Evolutionary conservation across 169 alveolate genomes (phyloP), one percentile per base, ranked within the genome.

Genomic region (Eimeria falciformis): DNA sequence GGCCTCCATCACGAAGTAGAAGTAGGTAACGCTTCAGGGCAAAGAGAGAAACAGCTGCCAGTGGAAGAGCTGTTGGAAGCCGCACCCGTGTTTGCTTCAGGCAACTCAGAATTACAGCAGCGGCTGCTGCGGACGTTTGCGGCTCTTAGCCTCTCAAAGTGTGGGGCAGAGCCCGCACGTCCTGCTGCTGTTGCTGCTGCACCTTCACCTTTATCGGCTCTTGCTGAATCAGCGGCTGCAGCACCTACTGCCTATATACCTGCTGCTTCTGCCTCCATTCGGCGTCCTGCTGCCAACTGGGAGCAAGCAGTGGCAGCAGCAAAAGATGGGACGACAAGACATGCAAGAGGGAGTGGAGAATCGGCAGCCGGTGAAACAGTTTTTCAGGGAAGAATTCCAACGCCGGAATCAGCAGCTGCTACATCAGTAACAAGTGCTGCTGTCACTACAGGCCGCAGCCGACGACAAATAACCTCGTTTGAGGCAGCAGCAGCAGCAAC

Each of bases 71-170:
- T 25, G 9, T 7, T 9, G 40, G 25, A 5, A 21, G 47, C 86
- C 18, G 45, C 50, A 27, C 86, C 86, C 23, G 86, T 77, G 46
- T 77, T 77, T 77, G 86, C 86, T 1, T 77, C 86, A 7, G 86
- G 86, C 27, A 50, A 77, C 46, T 23, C 86, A 0, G 62, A 77
- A 5, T 47, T 77, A 66, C 68, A 77, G 68, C 86, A 47, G 68
- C 86, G 86, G 86, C 29, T 77, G 86, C 46, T 77, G 66, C 86
- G 46, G 86, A 77, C 86, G 7, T 77, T 77, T 77, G 62, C 86
- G 25, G 86, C 86, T 21, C 86, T 77, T 11, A 77, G 86, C 12
- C 45, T 77, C 5, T 66, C 86, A 25, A 25, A 45, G 5, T 50
- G 7, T 50, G 62, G n/a, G n/a, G 14, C 62, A 50, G 68, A 14